Base-by-base conservation (phyloP, 2,329 filamentous ascomycete species). In the Chrysoporthe puriensis region DNA sequence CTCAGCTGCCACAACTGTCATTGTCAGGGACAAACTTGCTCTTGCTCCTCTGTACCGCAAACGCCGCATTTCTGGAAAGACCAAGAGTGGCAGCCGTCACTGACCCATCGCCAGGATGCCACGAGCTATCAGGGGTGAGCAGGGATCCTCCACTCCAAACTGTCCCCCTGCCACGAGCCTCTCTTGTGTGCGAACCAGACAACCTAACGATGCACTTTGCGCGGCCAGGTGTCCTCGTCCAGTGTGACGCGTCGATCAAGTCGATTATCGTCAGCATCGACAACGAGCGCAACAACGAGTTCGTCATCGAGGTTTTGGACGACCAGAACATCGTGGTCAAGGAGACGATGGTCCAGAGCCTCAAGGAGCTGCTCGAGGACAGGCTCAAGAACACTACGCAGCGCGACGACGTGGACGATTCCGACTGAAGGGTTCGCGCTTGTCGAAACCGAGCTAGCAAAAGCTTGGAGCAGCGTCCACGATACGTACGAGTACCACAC, bases 181-280 rank as follows among this genome's bases (percentile, higher is more conserved):
- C 50, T 32, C 50, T 26, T 13, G 50, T 32, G 50, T 52, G 8
- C 36, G 32, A n/a, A 6, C 34, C 36, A 48, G n/a, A 57, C 50
- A 42, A 67, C n/a, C 67, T 64, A 21, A 52, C 42, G 43, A 57
- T 59, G 16, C n/a, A 14, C 66, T 67, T 59, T 71, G 71, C 66
- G n/a, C 32, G 2, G 26, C 11, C 63, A 87, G 91, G 91, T 70
- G 89, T 92, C 40, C 85, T 95, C 71, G 88, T 95, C 78, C 88
- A 93, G 78, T 93, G 91, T 79, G 92, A 95, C 76, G 90, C 92
- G n/a, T 92, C 91, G 57, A 94, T 95, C 84, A 94, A 94, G 79
- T 91, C 92, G 71, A 93, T 94, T 82, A 90, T 95, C 74, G 83
- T 92, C 73, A 91, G 89, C 74, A 91, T 95, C 72, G 90, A 95